Percentiles rank a stretch among this genome's conserved stretches.
phyloP scores from a whole-genome alignment of 2,329 filamentous ascomycete genomes.

The Esteya vermicola region DNA sequence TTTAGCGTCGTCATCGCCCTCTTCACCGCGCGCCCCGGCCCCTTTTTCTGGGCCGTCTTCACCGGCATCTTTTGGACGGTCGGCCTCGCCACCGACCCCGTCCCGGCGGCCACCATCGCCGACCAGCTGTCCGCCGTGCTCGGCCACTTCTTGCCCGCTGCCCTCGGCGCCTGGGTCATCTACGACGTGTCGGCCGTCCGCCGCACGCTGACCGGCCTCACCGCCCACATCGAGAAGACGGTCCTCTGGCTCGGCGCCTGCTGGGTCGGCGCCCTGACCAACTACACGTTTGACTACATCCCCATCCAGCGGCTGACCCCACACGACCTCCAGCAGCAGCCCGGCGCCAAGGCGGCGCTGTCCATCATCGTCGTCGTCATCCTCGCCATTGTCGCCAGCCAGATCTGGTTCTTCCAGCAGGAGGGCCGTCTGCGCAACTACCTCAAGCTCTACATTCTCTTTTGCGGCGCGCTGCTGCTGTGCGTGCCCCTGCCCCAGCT shows the following conservation, averaged over 20 bases:
- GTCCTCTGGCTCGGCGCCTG: conserved; percentile 79
- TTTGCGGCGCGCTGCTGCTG: conserved; percentile 52
- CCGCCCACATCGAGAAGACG: conserved; percentile 79
- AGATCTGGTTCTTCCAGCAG: conserved; percentile 74
- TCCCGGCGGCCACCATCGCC: conserved; percentile 50
- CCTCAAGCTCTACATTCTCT: conserved; percentile 60
- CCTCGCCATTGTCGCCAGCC: conserved; percentile 51
- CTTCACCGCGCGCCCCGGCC: conserved; percentile 61
- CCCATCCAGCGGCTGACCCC: conserved; percentile 85
- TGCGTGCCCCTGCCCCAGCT: conserved; percentile 61
- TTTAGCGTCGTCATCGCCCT: conserved; percentile 69
- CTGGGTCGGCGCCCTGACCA: conserved; percentile 85
- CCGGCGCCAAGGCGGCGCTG: conserved; percentile 73
- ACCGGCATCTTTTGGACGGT: conserved; percentile 78
- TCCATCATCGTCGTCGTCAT: conserved; percentile 63
- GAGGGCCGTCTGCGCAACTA: conserved; percentile 70
- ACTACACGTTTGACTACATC: conserved; percentile 90
- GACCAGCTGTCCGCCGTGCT: conserved; percentile 63
- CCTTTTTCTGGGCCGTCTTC: conserved; percentile 80
- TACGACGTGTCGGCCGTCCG: conserved; percentile 70
- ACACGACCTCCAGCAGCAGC: conserved; percentile 78
- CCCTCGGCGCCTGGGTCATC: conserved; percentile 77
- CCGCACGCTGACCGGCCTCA: conserved; percentile 56
- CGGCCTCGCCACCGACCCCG: conserved; percentile 78
- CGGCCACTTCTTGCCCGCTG: conserved; percentile 72